These are phyloP conservation scores for Mucor saturninus DNA, from an alignment of 371 early-diverging fungal species.

Conservation along the genomic window DNA sequence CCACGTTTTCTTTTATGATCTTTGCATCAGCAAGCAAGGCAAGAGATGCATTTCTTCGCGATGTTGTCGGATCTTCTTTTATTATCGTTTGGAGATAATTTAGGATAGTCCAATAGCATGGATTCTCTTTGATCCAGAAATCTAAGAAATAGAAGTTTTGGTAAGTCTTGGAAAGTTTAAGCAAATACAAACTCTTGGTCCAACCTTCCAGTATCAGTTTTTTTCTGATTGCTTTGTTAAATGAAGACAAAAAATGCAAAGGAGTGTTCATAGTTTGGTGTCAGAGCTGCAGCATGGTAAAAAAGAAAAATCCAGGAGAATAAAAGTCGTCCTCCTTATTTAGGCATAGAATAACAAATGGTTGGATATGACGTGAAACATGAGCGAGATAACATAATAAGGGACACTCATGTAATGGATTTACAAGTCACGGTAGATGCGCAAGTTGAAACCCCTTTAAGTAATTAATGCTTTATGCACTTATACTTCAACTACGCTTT, in stretches of 20 bases:
- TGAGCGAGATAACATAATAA: no score
- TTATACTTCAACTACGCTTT: no score
- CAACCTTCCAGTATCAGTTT: background rate
- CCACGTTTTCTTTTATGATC: background rate
- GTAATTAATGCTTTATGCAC: no score
- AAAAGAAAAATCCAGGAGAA: background rate
- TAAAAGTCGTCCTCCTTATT: no score
- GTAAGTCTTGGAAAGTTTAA: conserved; percentile 4
- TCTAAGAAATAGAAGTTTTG: conserved; percentile 5
- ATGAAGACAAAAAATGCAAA: background rate
- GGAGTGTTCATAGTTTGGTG: conserved; percentile 1
- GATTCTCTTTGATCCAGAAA: conserved; percentile 7
- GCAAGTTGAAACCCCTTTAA: no score
- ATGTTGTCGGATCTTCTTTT: background rate
- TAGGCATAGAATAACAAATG: no score
- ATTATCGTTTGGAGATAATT: background rate
- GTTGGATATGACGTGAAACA: no score
- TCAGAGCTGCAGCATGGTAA: conserved; percentile 1
- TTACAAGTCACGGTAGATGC: no score
- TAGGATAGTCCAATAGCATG: background rate
- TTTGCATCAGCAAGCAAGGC: background rate
- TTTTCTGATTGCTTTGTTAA: background rate
- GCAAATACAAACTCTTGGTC: conserved; percentile 7
- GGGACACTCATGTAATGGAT: no score
- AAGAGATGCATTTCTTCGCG: background rate